phyloP scores from a whole-genome alignment of 495 filamentous ascomycete genomes.

The Daldinia grandis region DNA sequence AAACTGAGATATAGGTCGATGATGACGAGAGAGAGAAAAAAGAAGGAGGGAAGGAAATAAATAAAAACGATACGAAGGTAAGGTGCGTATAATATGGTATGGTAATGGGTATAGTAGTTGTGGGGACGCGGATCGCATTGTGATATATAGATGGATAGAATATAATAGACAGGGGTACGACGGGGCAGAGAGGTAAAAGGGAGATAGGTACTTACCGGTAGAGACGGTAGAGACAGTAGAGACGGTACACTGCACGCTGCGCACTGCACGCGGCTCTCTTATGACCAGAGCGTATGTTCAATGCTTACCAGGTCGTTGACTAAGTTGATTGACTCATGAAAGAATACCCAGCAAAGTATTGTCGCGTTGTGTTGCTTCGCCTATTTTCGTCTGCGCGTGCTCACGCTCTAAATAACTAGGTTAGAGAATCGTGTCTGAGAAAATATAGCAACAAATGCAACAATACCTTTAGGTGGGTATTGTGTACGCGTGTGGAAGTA shows the following conservation, averaged over 20 bases:
- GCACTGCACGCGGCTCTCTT: too few relatives aligned
- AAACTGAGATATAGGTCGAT: background rate
- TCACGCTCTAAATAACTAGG: background rate
- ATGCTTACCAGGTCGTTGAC: background rate
- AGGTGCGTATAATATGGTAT: constrained; percentile 13
- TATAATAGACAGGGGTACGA: constrained; percentile 6
- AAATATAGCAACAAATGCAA: background rate
- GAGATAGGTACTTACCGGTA: constrained; percentile 16
- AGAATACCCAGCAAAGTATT: constrained; percentile 4
- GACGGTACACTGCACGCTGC: too few relatives aligned
- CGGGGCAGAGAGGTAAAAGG: background rate
- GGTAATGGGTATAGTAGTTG: constrained; percentile 6
- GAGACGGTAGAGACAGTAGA: background rate
- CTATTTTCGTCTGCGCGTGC: background rate
- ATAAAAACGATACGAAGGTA: constrained; percentile 15
- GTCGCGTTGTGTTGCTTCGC: background rate
- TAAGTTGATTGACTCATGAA: constrained; percentile 22
- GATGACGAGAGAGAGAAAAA: constrained; percentile 3
- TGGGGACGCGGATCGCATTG: constrained; percentile 13
- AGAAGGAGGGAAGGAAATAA: background rate
- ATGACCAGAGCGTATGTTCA: constrained; percentile 1
- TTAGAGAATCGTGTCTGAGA: background rate
- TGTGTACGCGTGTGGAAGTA: background rate
- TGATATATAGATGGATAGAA: constrained; percentile 21
- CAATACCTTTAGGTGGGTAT: background rate